phyloP scores from a whole-genome alignment of 768 basidiomycete genomes.

The Boletus sensibilis region DNA sequence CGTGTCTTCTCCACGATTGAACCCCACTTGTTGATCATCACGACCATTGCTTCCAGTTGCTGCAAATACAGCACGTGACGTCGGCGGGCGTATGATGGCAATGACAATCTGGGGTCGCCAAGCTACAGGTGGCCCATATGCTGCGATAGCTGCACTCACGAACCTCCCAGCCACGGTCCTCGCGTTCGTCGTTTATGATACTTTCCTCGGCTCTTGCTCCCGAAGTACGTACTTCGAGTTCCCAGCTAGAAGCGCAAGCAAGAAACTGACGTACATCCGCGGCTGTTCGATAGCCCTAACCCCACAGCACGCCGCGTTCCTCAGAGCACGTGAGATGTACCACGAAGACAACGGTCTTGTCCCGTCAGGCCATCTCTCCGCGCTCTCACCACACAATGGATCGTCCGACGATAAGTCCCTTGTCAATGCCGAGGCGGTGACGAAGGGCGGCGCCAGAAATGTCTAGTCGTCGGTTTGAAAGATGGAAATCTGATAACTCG shows the following conservation, averaged over 20 bases:
- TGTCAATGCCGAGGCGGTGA: background rate
- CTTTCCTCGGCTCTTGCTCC: conserved; percentile 57
- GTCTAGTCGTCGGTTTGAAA: conserved; percentile 13
- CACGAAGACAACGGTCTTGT: conserved; percentile 26
- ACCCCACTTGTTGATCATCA: background rate
- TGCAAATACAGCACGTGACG: conserved; percentile 65
- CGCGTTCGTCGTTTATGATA: conserved; percentile 53
- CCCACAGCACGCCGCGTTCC: conserved; percentile 20
- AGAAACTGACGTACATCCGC: conserved; percentile 10
- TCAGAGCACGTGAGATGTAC: conserved; percentile 25
- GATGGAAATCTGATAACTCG: background rate
- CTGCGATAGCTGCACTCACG: conserved; percentile 61
- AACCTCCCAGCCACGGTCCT: conserved; percentile 65
- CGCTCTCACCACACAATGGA: conserved; percentile 8
- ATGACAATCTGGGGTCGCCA: conserved; percentile 58
- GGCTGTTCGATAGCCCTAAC: conserved; percentile 22
- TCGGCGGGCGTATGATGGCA: conserved; percentile 62
- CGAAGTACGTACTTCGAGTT: conserved; percentile 43
- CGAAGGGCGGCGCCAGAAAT: background rate
- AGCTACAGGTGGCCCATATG: conserved; percentile 54
- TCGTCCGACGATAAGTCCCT: conserved; percentile 12
- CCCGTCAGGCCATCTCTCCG: conserved; percentile 21
- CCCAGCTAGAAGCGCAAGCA: background rate
- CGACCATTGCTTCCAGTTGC: conserved; percentile 39
- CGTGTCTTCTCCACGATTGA: background rate